A percentile compares a stretch with the other conserved stretches of the same genome.
These are phyloP conservation scores for Coniferiporia weirii DNA, from an alignment of 1,284 basidiomycete genomes.

Conservation along the genomic window DNA sequence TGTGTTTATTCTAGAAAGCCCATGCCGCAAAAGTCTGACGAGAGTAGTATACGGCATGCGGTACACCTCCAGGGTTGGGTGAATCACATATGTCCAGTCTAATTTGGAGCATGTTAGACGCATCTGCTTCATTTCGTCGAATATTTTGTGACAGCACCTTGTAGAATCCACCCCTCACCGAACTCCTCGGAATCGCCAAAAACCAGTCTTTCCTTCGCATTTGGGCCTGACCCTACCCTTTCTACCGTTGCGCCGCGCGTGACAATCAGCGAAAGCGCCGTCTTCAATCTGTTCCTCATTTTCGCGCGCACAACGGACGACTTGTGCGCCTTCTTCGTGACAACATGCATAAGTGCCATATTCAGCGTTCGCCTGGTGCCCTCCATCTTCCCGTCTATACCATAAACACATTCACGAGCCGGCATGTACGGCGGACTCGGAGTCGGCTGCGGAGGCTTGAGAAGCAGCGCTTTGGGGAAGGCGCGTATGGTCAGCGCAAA, in stretches of 20 bases:
- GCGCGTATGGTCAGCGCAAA: constrained; percentile 23
- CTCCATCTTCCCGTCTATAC: constrained; percentile 1
- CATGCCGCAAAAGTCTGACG: constrained; percentile 3
- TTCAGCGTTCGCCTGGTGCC: constrained; percentile 14
- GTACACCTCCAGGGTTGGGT: constrained; percentile 15
- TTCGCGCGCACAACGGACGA: constrained; percentile 1
- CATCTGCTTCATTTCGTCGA: background rate
- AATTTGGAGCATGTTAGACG: background rate
- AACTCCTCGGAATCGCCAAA: background rate
- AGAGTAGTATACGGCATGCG: constrained; percentile 14
- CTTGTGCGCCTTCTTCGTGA: constrained; percentile 21
- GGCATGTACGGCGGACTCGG: constrained; percentile 25
- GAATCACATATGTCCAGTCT: constrained; percentile 20
- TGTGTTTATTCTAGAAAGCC: background rate
- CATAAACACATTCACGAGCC: background rate
- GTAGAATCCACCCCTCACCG: constrained; percentile 4
- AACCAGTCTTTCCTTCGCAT: background rate
- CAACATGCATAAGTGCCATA: constrained; percentile 26
- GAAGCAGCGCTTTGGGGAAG: constrained; percentile 26
- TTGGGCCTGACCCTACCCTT: background rate
- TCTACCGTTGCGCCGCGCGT: constrained; percentile 3
- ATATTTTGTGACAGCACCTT: background rate
- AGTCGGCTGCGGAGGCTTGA: constrained; percentile 9
- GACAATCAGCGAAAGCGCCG: constrained; percentile 4
- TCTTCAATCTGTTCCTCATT: constrained; percentile 14